Evolutionary conservation across 108 stramenopile genomes (phyloP).

Genomic region (Skeletonema tropicum): DNA sequence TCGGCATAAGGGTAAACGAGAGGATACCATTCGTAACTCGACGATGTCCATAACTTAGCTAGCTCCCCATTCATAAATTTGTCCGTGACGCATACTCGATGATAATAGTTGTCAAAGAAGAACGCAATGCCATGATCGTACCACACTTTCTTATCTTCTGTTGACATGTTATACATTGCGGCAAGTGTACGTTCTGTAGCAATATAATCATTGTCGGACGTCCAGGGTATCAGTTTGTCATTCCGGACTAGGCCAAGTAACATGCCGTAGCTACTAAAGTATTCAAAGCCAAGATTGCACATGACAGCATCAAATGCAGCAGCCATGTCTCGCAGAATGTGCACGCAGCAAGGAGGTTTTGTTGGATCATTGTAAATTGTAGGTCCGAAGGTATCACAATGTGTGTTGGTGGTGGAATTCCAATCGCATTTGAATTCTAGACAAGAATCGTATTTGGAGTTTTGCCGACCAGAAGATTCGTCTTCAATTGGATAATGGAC

Average conservation of each 20-base stretch:
- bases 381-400: background rate
- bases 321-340: background rate
- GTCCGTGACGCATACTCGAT: background rate
- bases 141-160: background rate
- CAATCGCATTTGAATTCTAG: conserved; percentile 1
- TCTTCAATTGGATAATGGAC: background rate
- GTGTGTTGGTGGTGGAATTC: background rate
- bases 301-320: conserved; percentile 1
- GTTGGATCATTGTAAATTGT: background rate
- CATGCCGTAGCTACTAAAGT: conserved; percentile 5
- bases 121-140: background rate
- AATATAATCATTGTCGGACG: background rate
- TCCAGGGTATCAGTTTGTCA: background rate
- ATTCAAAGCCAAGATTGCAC: conserved; percentile 4
- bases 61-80: background rate
- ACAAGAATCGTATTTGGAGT: background rate
- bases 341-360: background rate
- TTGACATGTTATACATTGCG: background rate
- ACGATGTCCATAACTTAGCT: background rate
- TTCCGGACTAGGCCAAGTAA: background rate
- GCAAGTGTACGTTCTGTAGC: background rate
- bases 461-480: background rate
- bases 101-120: background rate
- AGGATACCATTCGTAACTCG: conserved; percentile 2
- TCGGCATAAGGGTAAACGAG: background rate